phyloP scores from a whole-genome alignment of 768 basidiomycete species.

The Auriscalpium vulgare region DNA sequence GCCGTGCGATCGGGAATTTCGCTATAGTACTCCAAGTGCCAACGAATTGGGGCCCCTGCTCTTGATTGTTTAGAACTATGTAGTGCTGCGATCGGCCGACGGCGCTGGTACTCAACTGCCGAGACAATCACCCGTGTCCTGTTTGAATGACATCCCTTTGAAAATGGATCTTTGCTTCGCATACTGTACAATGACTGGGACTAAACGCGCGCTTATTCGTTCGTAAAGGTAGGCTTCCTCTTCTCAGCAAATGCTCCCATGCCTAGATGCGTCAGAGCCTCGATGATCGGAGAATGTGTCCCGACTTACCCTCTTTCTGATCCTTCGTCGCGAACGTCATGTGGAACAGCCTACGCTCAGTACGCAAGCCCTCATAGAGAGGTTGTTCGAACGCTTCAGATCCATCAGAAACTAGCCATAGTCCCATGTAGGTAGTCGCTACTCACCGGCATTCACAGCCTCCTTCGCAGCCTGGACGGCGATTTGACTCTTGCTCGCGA shows the following conservation, averaged over 20 bases:
- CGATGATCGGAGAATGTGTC: neutral
- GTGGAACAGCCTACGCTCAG: conserved; percentile 89
- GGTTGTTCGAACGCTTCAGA: conserved; percentile 70
- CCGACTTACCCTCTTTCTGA: conserved; percentile 81
- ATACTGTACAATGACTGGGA: no score
- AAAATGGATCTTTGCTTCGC: no score
- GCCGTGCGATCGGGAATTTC: no score
- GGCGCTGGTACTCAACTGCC: no score
- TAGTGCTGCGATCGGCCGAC: no score
- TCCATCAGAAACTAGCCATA: neutral
- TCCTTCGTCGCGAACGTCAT: conserved; percentile 87
- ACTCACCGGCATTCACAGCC: conserved; percentile 77
- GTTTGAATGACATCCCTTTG: no score
- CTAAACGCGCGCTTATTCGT: conserved; percentile 29
- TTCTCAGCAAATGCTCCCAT: conserved; percentile 96
- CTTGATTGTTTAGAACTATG: no score
- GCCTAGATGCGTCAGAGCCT: conserved; percentile 38
- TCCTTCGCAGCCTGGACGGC: conserved; percentile 88
- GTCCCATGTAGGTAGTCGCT: neutral
- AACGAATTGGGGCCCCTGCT: no score
- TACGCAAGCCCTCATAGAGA: conserved; percentile 74
- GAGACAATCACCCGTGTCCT: no score
- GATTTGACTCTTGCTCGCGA: conserved; percentile 76
- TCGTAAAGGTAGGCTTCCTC: conserved; percentile 76
- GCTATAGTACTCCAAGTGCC: no score